These are phyloP conservation scores for Aspergillus panamensis DNA, from an alignment of 495 filamentous ascomycete species.

Conservation along the genomic window DNA sequence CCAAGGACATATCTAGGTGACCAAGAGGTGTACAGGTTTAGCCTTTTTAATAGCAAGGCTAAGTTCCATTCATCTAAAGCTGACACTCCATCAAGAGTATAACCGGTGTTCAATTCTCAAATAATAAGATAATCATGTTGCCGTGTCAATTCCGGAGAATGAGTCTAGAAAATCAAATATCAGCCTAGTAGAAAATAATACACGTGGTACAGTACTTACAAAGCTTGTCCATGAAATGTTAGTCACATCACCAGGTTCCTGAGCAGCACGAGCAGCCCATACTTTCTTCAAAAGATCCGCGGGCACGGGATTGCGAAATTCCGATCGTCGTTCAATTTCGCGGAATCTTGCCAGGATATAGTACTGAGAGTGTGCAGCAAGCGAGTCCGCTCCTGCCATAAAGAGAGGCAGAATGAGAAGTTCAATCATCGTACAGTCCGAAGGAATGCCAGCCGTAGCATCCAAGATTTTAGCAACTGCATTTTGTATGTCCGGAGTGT, in stretches of 20 bases:
- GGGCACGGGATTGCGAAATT: conserved; percentile 30
- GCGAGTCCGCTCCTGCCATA: conserved; percentile 36
- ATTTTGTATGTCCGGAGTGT: conserved; percentile 26
- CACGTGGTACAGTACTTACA: conserved; percentile 26
- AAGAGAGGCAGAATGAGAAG: conserved; percentile 36
- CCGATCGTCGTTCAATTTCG: conserved; percentile 31
- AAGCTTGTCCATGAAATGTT: conserved; percentile 38
- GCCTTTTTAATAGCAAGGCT: no score
- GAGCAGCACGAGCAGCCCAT: conserved; percentile 32
- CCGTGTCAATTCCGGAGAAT: conserved; percentile 18
- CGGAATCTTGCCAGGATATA: conserved; percentile 31
- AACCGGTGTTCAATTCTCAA: not conserved
- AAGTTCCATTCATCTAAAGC: no score
- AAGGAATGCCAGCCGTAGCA: conserved; percentile 30
- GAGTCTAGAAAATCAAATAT: conserved; percentile 13
- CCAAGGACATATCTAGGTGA: no score
- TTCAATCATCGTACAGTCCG: conserved; percentile 28
- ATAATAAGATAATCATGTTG: conserved; percentile 27
- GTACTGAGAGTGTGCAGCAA: conserved; percentile 33
- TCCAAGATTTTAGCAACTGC: conserved; percentile 33
- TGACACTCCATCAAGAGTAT: not conserved
- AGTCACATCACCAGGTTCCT: conserved; percentile 22
- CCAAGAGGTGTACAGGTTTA: no score
- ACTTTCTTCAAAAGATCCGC: conserved; percentile 29
- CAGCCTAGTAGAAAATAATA: conserved; percentile 5